phyloP scores from a whole-genome alignment of 2,329 filamentous ascomycete genomes.

The Fusarium cicatricum region DNA sequence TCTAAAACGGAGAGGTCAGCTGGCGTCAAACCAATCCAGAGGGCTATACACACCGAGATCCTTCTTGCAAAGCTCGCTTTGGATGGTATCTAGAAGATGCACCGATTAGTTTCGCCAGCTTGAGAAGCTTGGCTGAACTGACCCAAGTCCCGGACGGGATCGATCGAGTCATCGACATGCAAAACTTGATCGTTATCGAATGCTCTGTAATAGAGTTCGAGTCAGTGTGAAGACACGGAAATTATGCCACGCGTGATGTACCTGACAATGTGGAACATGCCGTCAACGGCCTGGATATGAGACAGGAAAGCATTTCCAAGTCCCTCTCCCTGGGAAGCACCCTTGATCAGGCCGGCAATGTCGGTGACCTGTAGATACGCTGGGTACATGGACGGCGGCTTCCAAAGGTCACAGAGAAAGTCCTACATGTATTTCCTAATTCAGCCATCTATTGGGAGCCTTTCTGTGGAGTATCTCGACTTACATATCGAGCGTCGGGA shows the following conservation, averaged over 20 bases:
- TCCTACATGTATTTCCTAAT: slow-evolving; percentile 43
- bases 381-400: slow-evolving; percentile 55
- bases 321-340: slow-evolving; percentile 54
- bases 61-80: slow-evolving; percentile 48
- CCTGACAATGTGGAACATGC: slow-evolving; percentile 56
- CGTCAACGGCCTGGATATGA: slow-evolving; percentile 56
- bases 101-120: slow-evolving; percentile 3
- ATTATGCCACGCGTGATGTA: slow-evolving; percentile 16
- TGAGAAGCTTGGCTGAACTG: slow-evolving; percentile 26
- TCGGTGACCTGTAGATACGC: slow-evolving; percentile 56
- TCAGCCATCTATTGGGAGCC: slow-evolving; percentile 2
- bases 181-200: slow-evolving; percentile 56
- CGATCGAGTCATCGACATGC: slow-evolving; percentile 57
- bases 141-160: slow-evolving; percentile 54
- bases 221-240: slow-evolving; percentile 10
- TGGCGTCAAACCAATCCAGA: rapidly evolving
- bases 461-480: slow-evolving; percentile 22
- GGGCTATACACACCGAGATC: slow-evolving; percentile 40
- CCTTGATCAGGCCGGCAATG: slow-evolving; percentile 56
- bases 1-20: slow-evolving; percentile 36
- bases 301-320: slow-evolving; percentile 56
- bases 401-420: slow-evolving; percentile 56
- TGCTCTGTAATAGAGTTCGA: slow-evolving; percentile 40
- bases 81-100: slow-evolving; percentile 33
- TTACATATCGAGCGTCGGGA: slow-evolving; percentile 54